A percentile compares a stretch with the other conserved stretches of the same genome.
Evolutionary conservation across 768 basidiomycete genomes (phyloP).

Genomic region (button mushroom (Agaricus bisporus)): DNA sequence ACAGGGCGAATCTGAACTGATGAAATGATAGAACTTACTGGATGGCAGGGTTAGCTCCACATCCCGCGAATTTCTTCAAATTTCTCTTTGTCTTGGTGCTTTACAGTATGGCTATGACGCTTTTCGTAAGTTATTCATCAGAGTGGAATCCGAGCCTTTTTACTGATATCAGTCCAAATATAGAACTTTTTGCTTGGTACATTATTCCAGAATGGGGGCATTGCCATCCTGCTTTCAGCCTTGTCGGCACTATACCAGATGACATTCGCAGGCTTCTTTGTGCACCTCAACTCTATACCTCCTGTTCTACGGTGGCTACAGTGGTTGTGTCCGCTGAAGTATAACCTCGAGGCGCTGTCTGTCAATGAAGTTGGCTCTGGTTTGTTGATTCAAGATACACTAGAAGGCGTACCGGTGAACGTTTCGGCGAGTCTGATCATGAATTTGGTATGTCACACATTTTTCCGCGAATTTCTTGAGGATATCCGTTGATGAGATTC

Average conservation of each 20-base stretch:
- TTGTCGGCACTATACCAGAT: slow-evolving; percentile 73
- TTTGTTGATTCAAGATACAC: slow-evolving; percentile 70
- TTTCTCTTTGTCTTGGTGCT: slow-evolving; percentile 86
- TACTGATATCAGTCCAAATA: neutral
- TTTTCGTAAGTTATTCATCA: slow-evolving; percentile 57
- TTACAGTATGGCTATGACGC: slow-evolving; percentile 79
- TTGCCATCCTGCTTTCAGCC: slow-evolving; percentile 85
- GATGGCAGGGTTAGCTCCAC: slow-evolving; percentile 87
- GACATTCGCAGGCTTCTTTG: slow-evolving; percentile 92
- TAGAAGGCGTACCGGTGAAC: slow-evolving; percentile 77
- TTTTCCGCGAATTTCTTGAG: neutral
- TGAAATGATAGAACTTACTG: slow-evolving; percentile 64
- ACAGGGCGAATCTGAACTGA: neutral
- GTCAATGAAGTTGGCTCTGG: slow-evolving; percentile 93
- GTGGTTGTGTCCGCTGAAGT: slow-evolving; percentile 85
- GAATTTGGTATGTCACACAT: slow-evolving; percentile 52
- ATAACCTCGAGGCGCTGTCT: slow-evolving; percentile 74
- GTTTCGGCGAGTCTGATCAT: slow-evolving; percentile 83
- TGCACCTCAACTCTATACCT: slow-evolving; percentile 79
- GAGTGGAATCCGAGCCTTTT: neutral
- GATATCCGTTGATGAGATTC: slow-evolving; percentile 3
- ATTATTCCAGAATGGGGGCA: slow-evolving; percentile 78
- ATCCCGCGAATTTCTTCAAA: slow-evolving; percentile 88
- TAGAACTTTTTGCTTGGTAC: slow-evolving; percentile 90
- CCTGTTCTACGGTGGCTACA: slow-evolving; percentile 92